Base-by-base conservation (phyloP, 1,139 yeast genomes). In the Pichia sp. region DNA sequence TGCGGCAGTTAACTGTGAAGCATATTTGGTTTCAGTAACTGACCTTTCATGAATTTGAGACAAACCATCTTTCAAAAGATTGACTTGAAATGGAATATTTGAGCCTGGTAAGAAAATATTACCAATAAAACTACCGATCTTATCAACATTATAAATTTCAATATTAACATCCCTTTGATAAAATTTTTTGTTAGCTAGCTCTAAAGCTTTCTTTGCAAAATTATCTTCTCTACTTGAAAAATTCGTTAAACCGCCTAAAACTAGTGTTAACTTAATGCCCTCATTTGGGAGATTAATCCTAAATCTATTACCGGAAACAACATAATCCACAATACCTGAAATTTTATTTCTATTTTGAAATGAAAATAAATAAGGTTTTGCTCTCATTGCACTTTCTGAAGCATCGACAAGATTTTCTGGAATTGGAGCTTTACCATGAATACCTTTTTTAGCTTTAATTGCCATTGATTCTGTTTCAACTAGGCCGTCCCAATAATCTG, bases 81-180 rank as follows among this genome's bases (percentile, higher is more conserved):
- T 63, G 6, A 73, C 67, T 55, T 85, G 89, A 46, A 83, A 71
- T 12, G 95, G 89, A 30, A 66, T 60, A 25, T 71, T 66, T 40
- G 72, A 71, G 8, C 77, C 72, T 25, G 75, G 75, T 12, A 78
- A 60, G 58, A 68, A 83, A 43, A 86, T 58, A 55, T 82, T 78
- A 42, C 95, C 95, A 59, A 86, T 78, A 56, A 87, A 87, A 0
- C 85, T 86, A 48, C 96, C 96, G 49, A 82, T 71, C 59, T 81
- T 84, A 61, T 87, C 96, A 45, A 76, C 74, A 49, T 77, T 82
- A 52, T 78, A 76, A 27, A 87, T 74, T 46, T 82, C 82, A 53
- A 87, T 70, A 53, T 76, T 80, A 40, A 86, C 83, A 53, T 80
- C 85, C 58, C 87, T 75, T 67, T 87, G 96, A 61, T 80, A 70